Base-by-base conservation (phyloP, 1,284 basidiomycete species). In the Marasmius oreades region DNA sequence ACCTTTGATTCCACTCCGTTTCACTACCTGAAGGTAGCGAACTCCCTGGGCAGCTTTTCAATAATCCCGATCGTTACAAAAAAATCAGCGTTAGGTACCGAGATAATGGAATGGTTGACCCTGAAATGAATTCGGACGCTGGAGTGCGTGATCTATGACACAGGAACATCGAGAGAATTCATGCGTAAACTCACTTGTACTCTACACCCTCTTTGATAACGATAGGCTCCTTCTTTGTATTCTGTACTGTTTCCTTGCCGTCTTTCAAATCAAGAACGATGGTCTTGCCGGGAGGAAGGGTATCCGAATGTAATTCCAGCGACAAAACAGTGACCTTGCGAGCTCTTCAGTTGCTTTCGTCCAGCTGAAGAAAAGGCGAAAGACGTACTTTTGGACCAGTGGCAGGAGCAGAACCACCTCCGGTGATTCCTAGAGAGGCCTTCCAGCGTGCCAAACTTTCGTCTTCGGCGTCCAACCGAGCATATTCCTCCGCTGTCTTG, bases 401-500 rank as follows among this genome's bases (percentile, higher is more conserved):
- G 22, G 76, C 72, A 47, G 71, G 66, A 23, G 67, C 70, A 5
- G 62, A 51, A 16, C 65, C 77, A 52, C 80, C 85, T 22, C 86
- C 79, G 48, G 80, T 81, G 62, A 95, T 86, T 54, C 94, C 94
- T 34, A 96, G 79, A 60, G 88, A 93, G 23, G 90, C 92, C 70
- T 95, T 95, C 93, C 93, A 95, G 61, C 92, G 86, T 14, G 83
- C 82, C 67, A 92, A 76, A 70, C 88, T 92, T 71, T 94, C 92
- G 69, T 95, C 93, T 59, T 90, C 78, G 11, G 88, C 89, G 71
- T 95, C 93, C 54, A 95, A 81, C 46, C 85, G 73, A 14, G 83
- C 84, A 57, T 89, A 89, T 67, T 91, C 89, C 46, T 88, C 86
- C 18, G 84, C 72, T 46, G 76, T 76, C 73, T 88, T 92, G 20